Percentiles rank a stretch among this genome's conserved stretches.
phyloP scores from a whole-genome alignment of 371 early-diverging fungal genomes.

The Mortierella sp. region DNA sequence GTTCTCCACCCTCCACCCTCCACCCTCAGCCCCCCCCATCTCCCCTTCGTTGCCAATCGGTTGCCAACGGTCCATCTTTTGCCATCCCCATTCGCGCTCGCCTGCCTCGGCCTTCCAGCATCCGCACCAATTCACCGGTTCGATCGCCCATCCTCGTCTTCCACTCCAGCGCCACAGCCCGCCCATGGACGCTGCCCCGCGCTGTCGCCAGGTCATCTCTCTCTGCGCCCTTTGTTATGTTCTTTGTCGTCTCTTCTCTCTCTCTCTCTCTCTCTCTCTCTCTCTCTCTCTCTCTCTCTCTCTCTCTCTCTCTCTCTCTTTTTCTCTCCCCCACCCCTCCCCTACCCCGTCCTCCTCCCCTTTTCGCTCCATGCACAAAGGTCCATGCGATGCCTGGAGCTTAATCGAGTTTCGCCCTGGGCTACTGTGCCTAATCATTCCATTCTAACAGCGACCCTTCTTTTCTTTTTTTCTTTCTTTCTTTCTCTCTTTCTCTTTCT shows the following conservation, averaged over 20 bases:
- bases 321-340: background rate
- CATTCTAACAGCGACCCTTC: background rate
- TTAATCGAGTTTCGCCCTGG: too few relatives aligned
- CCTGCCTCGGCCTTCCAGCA: slow-evolving; percentile 49
- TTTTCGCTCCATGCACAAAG: too few relatives aligned
- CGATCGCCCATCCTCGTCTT: slow-evolving; percentile 37
- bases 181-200: slow-evolving; percentile 44
- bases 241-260: background rate
- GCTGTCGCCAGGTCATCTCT: slow-evolving; percentile 24
- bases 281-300: background rate
- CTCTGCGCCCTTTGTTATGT: background rate
- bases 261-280: background rate
- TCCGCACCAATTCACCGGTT: slow-evolving; percentile 45
- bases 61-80: slow-evolving; percentile 50
- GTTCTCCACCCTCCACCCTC: background rate
- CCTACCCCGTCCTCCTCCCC: background rate
- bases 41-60: slow-evolving; percentile 17
- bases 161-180: slow-evolving; percentile 25
- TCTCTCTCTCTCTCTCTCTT: background rate
- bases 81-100: slow-evolving; percentile 41
- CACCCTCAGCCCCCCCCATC: background rate
- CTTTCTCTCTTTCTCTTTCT: background rate
- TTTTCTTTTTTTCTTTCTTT: background rate
- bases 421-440: background rate
- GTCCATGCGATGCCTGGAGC: too few relatives aligned